Conservation (phyloP, 108 stramenopile genomes). For the Skeletonema grethae region DNA sequence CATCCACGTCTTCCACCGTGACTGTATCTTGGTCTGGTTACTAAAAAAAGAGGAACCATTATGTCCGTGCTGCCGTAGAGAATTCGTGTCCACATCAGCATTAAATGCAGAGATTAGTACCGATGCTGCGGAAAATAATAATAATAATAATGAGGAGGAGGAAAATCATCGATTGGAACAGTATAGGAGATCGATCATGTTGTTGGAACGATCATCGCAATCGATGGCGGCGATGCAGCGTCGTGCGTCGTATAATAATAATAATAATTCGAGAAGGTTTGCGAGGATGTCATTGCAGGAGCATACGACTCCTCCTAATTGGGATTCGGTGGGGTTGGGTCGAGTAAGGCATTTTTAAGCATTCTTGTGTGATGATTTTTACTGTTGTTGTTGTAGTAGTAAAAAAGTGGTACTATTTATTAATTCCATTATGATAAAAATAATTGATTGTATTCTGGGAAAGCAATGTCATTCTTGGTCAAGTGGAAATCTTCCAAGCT, state of each 20-base stretch:
- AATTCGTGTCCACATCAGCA: slow-evolving; percentile 50
- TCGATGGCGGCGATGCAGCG: neutral
- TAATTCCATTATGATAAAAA: too few species aligned
- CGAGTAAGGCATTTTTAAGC: neutral
- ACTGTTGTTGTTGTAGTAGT: too few species aligned
- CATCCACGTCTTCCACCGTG: slow-evolving; percentile 73
- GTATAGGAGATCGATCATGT: neutral
- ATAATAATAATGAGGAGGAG: too few species aligned
- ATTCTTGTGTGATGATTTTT: too few species aligned
- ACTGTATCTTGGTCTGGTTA: slow-evolving; percentile 84
- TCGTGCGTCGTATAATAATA: neutral
- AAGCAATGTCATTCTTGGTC: too few species aligned
- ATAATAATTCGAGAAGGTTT: neutral
- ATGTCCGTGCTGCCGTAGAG: slow-evolving; percentile 85
- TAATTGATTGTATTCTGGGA: too few species aligned
- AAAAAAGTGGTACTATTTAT: too few species aligned
- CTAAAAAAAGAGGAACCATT: slow-evolving; percentile 50
- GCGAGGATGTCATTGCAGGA: neutral
- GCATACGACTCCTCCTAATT: neutral
- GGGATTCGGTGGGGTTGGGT: neutral
- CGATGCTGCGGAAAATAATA: neutral
- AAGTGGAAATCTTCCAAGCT: too few species aligned
- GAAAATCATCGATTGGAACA: neutral
- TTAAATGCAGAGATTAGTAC: neutral
- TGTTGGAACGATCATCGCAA: neutral